A percentile compares a stretch with the other conserved stretches of the same genome.
These are phyloP conservation scores for Pseudogymnoascus sp. DNA, from an alignment of 2,329 filamentous ascomycete genomes.

Conservation along the genomic window DNA sequence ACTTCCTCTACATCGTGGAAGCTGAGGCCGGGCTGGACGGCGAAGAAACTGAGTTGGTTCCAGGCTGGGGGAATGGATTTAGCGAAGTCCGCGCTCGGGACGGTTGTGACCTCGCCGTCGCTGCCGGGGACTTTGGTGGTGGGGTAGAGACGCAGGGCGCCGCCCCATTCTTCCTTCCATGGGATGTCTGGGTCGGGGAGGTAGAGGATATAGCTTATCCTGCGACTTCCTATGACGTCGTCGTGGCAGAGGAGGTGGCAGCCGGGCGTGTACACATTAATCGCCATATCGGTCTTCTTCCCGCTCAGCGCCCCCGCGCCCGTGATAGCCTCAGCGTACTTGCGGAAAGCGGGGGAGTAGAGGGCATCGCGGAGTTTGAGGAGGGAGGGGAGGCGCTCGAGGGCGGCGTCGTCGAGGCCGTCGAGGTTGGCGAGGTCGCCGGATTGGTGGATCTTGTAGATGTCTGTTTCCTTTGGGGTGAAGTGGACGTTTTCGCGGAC, in stretches of 20 bases:
- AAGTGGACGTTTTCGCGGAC: slow-evolving; percentile 88
- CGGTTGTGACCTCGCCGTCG: slow-evolving; percentile 67
- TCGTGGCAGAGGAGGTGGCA: slow-evolving; percentile 96
- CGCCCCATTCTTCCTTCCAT: slow-evolving; percentile 90
- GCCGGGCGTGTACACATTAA: slow-evolving; percentile 95
- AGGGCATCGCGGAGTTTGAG: slow-evolving; percentile 86
- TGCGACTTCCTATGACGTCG: slow-evolving; percentile 94
- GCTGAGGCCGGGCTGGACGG: slow-evolving; percentile 95
- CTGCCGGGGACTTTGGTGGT: slow-evolving; percentile 55
- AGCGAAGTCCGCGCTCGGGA: slow-evolving; percentile 68
- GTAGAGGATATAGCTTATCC: slow-evolving; percentile 96
- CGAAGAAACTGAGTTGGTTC: slow-evolving; percentile 97
- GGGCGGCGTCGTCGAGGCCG: slow-evolving; percentile 77
- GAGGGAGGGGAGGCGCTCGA: slow-evolving; percentile 82
- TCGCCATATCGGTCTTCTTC: slow-evolving; percentile 96
- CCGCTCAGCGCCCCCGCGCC: slow-evolving; percentile 81
- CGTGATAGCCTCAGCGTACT: slow-evolving; percentile 81
- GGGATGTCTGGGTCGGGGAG: slow-evolving; percentile 83
- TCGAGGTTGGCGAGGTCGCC: slow-evolving; percentile 95
- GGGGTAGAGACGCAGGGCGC: slow-evolving; percentile 81
- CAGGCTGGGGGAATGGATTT: slow-evolving; percentile 88
- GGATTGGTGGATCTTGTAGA: slow-evolving; percentile 99
- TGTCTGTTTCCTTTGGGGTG: slow-evolving; percentile 97
- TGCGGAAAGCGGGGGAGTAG: slow-evolving; percentile 82
- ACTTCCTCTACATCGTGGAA: slow-evolving; percentile 99